Base-by-base conservation (phyloP, 2,329 filamentous ascomycete species). In the Davidsoniella neocaledoniae region DNA sequence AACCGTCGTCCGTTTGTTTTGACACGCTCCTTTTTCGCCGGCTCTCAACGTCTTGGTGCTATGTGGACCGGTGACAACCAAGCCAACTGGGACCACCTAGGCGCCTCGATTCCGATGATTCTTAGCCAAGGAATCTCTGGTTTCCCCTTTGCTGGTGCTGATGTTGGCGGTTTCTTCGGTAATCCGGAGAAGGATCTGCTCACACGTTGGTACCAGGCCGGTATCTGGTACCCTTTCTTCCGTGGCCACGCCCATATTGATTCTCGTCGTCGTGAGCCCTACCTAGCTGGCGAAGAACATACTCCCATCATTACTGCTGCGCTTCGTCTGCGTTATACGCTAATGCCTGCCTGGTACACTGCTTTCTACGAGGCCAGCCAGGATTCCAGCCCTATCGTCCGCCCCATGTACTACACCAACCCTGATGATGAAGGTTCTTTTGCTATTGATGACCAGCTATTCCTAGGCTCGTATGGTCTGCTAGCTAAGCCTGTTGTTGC, bases 11-110 rank as follows among this genome's bases (percentile, higher is more conserved):
- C 91, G 0, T 98, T 98, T 61, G 77, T 95, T 9, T 75, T 98
- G 47, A 98, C 91, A 1, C 83, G 91, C 29, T 83, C 88, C 0
- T 98, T 93, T 69, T 98, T 81, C 62, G 77, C 90, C 10, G 91
- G 91, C 36, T 87, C 84, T 50, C 91, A 98, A 66, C 80, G 90
- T 51, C 69, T 86, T 40, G 86, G 86, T 55, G 90, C 91, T 53
- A 95, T 95, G 88, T 98, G 91, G 91, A 98, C 91, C 17, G 91
- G 91, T 54, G 91, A 98, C 62, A 98, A 98, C 67, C 84, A 91
- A 63, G 91, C 91, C 9, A 80, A 77, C 21, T 98, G 91, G 91
- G 79, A 81, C 16, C 88, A 96, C 60, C 74, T 98, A 14, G 84
- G 79, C n/a, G 84, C 81, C 1, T 83, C 87, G 1, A 76, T 95